phyloP scores from a whole-genome alignment of 768 basidiomycete species.

The Russula lepida region DNA sequence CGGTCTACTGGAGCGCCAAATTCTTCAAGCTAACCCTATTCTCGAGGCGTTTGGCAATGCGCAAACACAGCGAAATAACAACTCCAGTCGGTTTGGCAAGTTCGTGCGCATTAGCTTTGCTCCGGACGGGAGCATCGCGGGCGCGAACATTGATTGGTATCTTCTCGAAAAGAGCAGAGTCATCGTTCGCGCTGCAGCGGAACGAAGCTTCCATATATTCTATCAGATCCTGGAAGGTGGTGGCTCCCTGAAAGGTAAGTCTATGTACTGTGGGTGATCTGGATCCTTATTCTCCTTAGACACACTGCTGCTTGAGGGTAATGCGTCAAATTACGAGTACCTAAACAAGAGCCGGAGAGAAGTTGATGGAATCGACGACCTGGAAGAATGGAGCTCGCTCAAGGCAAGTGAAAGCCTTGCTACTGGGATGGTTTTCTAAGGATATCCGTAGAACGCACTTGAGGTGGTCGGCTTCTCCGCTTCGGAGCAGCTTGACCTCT shows the following conservation, averaged over 20 bases:
- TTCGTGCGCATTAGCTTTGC: conserved; percentile 95
- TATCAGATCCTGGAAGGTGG: conserved; percentile 87
- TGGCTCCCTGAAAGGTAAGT: conserved; percentile 57
- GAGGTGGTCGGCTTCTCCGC: conserved; percentile 83
- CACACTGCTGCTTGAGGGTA: conserved; percentile 62
- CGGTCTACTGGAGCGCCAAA: conserved; percentile 89
- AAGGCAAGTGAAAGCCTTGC: conserved; percentile 41
- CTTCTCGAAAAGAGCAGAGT: conserved; percentile 96
- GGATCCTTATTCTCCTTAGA: conserved; percentile 35
- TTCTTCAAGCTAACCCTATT: conserved; percentile 95
- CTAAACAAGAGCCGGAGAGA: conserved; percentile 83
- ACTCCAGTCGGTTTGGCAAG: conserved; percentile 97
- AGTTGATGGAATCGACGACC: conserved; percentile 94
- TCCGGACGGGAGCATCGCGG: conserved; percentile 88
- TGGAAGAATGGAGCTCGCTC: conserved; percentile 76
- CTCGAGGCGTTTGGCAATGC: conserved; percentile 98
- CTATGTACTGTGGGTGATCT: conserved; percentile 6
- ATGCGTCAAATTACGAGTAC: conserved; percentile 79
- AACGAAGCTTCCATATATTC: conserved; percentile 94
- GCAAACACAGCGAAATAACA: conserved; percentile 96
- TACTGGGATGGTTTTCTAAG: neutral
- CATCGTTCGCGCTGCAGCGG: conserved; percentile 76
- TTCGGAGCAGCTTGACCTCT: conserved; percentile 83
- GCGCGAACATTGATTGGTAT: conserved; percentile 99
- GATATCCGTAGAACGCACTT: conserved; percentile 53